These are phyloP conservation scores for Wickerhamiella siamensis DNA, from an alignment of 805 yeast genomes.

Conservation along the genomic window DNA sequence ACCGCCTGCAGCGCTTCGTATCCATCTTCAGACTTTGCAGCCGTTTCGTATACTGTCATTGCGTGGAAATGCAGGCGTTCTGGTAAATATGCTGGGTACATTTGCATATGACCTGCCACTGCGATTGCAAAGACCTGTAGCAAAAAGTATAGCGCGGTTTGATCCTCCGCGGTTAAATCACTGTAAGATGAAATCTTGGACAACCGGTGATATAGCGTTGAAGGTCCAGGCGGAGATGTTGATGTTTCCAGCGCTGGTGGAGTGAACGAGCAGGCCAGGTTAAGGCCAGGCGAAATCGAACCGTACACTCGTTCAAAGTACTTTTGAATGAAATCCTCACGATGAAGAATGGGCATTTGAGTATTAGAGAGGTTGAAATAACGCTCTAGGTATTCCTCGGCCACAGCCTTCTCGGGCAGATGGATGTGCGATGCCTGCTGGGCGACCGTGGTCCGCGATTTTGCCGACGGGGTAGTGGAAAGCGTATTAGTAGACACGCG, in stretches of 20 bases:
- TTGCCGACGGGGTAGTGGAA: not conserved
- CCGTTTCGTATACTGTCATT: constrained; percentile 35
- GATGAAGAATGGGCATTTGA: constrained; percentile 70
- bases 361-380: constrained; percentile 72
- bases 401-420: constrained; percentile 57
- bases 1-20: constrained; percentile 64
- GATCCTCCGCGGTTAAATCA: not conserved
- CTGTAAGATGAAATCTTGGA: not conserved
- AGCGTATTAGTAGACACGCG: not conserved
- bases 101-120: constrained; percentile 55
- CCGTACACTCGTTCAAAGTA: constrained; percentile 78
- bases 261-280: constrained; percentile 29
- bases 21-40: constrained; percentile 35
- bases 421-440: constrained; percentile 29
- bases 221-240: constrained; percentile 12
- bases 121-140: constrained; percentile 72
- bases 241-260: not conserved
- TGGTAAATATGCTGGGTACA: constrained; percentile 48
- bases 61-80: constrained; percentile 49
- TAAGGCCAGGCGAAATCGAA: constrained; percentile 34
- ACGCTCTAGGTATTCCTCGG: constrained; percentile 46
- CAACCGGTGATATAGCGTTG: constrained; percentile 10
- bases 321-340: constrained; percentile 54
- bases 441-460: not conserved
- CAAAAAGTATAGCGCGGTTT: constrained; percentile 39